Evolutionary conservation across 768 basidiomycete genomes (phyloP), one percentile per base, ranked within the genome.

Genomic region (Ramaria rubella): DNA sequence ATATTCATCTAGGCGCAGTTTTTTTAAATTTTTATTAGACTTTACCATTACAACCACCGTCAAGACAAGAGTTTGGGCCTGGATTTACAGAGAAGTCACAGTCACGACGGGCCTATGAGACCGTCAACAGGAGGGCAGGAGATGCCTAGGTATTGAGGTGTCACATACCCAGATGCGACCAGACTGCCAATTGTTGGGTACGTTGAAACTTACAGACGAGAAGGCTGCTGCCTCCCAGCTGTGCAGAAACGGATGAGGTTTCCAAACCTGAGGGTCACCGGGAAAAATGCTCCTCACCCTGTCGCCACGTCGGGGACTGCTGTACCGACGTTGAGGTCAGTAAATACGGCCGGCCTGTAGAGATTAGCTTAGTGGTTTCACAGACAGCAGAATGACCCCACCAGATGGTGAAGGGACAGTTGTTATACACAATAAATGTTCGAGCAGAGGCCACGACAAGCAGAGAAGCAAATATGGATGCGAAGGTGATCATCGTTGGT

Each of bases 321-420:
- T 0, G 73, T 63, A 11, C 72, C 85, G 36, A 75, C 78, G 58
- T 76, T 77, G 38, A 78, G 61, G 58, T 81, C 81, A 2, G 84
- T 86, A 68, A 81, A 85, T 63, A 77, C 72, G 34, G 74, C 78
- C 42, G 77, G 80, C 79, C 79, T 79, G 50, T n/a, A 49, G 19
- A 29, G 4, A 36, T 15, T 19, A 49, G 17, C 11, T 43, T 23
- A 17, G 1, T 31, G 6, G 19, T 31, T 21, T 17, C 2, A 34
- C 42, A n/a, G 30, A 27, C 33, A 15, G 17, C 8, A 21, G 21
- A 27, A 30, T 3, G 29, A 45, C 51, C 73, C 53, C 62, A 84
- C 85, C 85, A 86, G 58, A 86, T 76, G 3, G 83, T 86, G 68
- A 83, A 86, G 0, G 82, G 77, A 63, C 85, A 86, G 2, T 69